Evolutionary conservation across 176 grass and related monocot genomes (phyloP), one percentile per base, ranked within the genome.

Genomic region (Leersia perrieri): DNA sequence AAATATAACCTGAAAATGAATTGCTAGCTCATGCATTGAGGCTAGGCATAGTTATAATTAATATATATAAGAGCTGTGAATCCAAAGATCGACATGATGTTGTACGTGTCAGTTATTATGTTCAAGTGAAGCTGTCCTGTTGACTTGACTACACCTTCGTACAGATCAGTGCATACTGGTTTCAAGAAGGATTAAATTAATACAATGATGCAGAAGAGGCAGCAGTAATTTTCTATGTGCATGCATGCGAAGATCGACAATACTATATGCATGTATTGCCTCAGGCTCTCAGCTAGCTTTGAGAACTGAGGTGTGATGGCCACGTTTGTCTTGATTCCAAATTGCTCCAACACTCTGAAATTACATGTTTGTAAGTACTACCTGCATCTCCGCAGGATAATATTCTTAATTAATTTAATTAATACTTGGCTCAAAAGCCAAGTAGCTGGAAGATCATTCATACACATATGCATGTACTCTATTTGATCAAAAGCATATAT

Each of bases 321-420:
- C 26, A 85, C 22, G 62, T 81, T 85, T 85, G 72, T 85, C 82
- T 72, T 85, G 71, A 64, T 85, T 85, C 71, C 82, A 76, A 84
- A 85, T 89, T 89, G 82, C 71, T 85, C 36, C 70, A 49, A n/a
- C 63, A 34, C 72, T 36, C 42, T 57, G 65, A 63, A 55, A 80
- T 62, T 63, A 51, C n/a, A 22, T 35, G 20, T 28, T 70, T 76
- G 66, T 64, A 72, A 58, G 26, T 42, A 80, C 49, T 68, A 20
- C n/a, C 70, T 63, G 75, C 45, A 74, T 73, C 23, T 22, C 31
- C 62, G 28, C 13, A 75, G 26, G 76, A 84, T 80, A 89, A 26
- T 39, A 66, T 88, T 84, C 38, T 88, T 69, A 61, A 68, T 35
- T 74, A 74, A 12, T 14, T 81, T 63, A 40, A 63, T 78, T 71